Percentiles rank a stretch among this genome's conserved stretches.
Evolutionary conservation across 176 grass and related monocot genomes (phyloP).

Genomic region (Oryza officinalis): DNA sequence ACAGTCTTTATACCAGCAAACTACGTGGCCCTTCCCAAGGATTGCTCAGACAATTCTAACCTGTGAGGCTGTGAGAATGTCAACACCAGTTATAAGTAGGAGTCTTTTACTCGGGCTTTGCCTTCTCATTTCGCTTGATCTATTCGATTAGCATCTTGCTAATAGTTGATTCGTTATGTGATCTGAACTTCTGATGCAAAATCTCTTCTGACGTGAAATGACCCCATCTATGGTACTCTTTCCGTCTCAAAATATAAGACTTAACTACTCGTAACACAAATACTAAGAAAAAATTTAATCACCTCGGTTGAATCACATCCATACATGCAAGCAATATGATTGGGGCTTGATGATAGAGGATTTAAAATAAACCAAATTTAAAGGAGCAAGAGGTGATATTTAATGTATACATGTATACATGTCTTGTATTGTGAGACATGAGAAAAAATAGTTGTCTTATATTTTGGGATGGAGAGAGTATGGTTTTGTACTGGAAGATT

Average conservation of each 20-base stretch:
- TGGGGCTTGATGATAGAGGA: no score
- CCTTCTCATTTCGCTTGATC: conserved; percentile 17
- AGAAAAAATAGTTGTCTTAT: no score
- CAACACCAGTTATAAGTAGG: conserved; percentile 14
- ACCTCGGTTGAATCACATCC: no score
- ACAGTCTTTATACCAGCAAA: conserved; percentile 50
- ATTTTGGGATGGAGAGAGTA: no score
- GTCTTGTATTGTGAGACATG: no score
- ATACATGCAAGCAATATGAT: no score
- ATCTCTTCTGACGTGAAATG: neutral
- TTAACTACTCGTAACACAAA: no score
- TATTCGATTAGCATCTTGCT: conserved; percentile 44
- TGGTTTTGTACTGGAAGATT: neutral
- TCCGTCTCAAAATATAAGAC: no score
- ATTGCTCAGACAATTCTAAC: conserved; percentile 42
- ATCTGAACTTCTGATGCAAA: neutral
- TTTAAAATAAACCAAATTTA: no score
- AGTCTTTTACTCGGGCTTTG: neutral
- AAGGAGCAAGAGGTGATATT: no score
- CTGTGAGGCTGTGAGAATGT: conserved; percentile 51
- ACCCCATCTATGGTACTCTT: neutral
- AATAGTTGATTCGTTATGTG: conserved; percentile 20
- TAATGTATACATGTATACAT: no score
- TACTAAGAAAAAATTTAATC: no score
- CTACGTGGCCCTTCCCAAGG: conserved; percentile 77